phyloP scores from a whole-genome alignment of 805 yeast genomes.

The Myxozyma sirexii region DNA sequence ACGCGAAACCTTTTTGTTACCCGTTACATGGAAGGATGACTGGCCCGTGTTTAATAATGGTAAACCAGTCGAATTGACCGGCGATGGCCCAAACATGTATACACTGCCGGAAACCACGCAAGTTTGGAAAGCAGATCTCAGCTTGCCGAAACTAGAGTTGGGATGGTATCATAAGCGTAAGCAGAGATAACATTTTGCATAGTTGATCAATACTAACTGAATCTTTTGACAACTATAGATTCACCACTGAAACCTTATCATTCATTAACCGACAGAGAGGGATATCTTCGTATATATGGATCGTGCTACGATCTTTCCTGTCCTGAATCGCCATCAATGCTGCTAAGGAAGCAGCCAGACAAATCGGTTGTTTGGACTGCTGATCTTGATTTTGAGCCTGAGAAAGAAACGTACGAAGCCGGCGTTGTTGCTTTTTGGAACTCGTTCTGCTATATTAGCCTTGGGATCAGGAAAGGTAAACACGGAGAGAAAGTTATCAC shows the following conservation, averaged over 20 bases:
- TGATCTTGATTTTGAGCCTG: neutral
- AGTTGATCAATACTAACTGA: no score
- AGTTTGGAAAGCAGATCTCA: neutral
- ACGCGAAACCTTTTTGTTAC: slow-evolving; percentile 10
- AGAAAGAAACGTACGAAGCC: slow-evolving; percentile 2
- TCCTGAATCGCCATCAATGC: slow-evolving; percentile 12
- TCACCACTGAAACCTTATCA: slow-evolving; percentile 4
- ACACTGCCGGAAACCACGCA: neutral
- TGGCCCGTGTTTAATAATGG: slow-evolving; percentile 12
- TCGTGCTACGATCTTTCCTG: neutral
- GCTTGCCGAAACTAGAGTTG: neutral
- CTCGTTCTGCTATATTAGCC: neutral
- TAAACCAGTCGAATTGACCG: neutral
- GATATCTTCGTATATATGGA: slow-evolving; percentile 3
- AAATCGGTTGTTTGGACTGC: neutral
- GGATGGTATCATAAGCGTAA: slow-evolving; percentile 14
- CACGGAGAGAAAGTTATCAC: neutral
- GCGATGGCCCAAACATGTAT: neutral
- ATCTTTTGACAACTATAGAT: neutral
- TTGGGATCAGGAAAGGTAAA: neutral
- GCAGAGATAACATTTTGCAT: neutral
- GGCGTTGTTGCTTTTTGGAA: slow-evolving; percentile 10
- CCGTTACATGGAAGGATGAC: slow-evolving; percentile 12
- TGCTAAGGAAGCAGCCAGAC: slow-evolving; percentile 4
- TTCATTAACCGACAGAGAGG: neutral